Conservation (phyloP, 371 early-diverging fungal species). For the Mucor ambiguus region DNA sequence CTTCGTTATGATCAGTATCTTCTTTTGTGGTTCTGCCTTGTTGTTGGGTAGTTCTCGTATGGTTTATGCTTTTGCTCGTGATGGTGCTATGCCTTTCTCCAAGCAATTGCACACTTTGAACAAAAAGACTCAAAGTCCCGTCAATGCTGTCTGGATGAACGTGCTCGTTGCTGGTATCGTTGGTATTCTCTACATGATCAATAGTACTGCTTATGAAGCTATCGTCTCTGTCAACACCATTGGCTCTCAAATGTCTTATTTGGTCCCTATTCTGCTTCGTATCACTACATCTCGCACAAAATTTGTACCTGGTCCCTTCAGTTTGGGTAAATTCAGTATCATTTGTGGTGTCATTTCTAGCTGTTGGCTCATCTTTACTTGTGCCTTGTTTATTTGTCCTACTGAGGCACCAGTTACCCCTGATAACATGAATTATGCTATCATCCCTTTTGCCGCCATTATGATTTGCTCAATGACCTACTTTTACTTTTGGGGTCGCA, state of each 20-base stretch:
- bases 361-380: conserved; percentile 47
- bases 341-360: conserved; percentile 38
- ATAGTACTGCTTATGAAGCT: conserved; percentile 39
- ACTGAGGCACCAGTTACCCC: conserved; percentile 38
- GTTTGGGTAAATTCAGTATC: conserved; percentile 45
- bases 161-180: conserved; percentile 38
- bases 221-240: conserved; percentile 54
- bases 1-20: conserved; percentile 56
- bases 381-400: conserved; percentile 50
- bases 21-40: conserved; percentile 60
- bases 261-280: conserved; percentile 55
- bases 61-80: conserved; percentile 79
- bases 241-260: conserved; percentile 49
- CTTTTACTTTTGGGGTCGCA: conserved; percentile 50
- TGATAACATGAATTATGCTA: conserved; percentile 56
- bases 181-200: conserved; percentile 39
- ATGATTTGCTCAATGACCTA: conserved; percentile 44
- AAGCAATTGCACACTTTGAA: conserved; percentile 39
- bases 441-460: conserved; percentile 55
- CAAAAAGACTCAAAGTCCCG: conserved; percentile 40
- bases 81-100: conserved; percentile 61
- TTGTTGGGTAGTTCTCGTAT: conserved; percentile 66
- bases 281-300: conserved; percentile 41
- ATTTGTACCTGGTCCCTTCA: conserved; percentile 41
- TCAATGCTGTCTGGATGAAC: conserved; percentile 52